These are phyloP conservation scores for Vaccinium corymbosum DNA, from an alignment of 148 eudicot genomes.

Conservation along the genomic window DNA sequence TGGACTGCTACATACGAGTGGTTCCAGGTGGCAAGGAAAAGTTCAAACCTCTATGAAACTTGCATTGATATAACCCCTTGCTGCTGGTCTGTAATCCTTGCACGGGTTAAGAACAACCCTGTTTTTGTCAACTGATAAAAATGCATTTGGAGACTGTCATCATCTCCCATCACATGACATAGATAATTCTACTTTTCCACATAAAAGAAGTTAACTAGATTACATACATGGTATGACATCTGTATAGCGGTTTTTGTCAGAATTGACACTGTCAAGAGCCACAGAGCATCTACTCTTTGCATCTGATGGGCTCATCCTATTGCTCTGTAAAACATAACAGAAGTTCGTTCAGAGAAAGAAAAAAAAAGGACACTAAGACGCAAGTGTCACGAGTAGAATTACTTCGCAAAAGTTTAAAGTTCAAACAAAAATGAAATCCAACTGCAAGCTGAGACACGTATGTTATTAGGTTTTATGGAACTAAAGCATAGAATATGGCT, in stretches of 20 bases:
- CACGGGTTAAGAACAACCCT: conserved; percentile 76
- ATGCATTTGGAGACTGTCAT: conserved; percentile 13
- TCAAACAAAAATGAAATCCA: background rate
- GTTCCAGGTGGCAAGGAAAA: background rate
- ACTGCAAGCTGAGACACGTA: background rate
- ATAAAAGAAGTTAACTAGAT: background rate
- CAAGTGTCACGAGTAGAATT: background rate
- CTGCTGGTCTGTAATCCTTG: conserved; percentile 70
- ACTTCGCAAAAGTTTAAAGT: background rate
- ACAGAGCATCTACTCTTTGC: conserved; percentile 54
- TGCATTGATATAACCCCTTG: conserved; percentile 89
- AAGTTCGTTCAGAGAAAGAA: conserved; percentile 5
- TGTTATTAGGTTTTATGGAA: background rate
- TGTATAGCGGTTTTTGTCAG: conserved; percentile 74
- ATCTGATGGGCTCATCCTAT: conserved; percentile 54
- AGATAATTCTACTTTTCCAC: background rate
- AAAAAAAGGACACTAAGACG: background rate
- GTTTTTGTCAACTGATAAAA: conserved; percentile 61
- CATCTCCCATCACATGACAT: background rate
- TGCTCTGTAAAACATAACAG: conserved; percentile 38
- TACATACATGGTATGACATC: conserved; percentile 87
- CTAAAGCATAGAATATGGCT: background rate
- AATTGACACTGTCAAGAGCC: conserved; percentile 60
- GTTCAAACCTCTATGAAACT: conserved; percentile 60
- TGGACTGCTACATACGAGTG: background rate